These are phyloP conservation scores for Suillus sp. DNA, from an alignment of 768 basidiomycete genomes.

Conservation along the genomic window DNA sequence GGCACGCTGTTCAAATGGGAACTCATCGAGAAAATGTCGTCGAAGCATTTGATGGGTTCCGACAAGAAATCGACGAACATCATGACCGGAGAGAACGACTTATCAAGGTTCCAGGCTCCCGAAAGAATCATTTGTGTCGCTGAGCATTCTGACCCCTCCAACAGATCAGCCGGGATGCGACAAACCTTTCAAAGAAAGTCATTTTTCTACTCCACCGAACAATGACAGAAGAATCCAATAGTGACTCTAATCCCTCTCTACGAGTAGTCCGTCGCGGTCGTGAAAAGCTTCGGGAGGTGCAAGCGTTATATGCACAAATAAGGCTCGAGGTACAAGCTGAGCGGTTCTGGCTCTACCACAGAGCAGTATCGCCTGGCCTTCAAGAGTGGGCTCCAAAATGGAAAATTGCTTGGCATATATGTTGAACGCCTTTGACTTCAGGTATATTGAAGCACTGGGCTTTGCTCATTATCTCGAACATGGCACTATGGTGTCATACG, in stretches of 20 bases:
- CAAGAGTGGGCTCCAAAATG: conserved; percentile 57
- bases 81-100: conserved; percentile 89
- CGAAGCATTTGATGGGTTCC: conserved; percentile 58
- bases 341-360: conserved; percentile 77
- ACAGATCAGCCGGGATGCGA: conserved; percentile 84
- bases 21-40: conserved; percentile 1
- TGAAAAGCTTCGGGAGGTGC: conserved; percentile 68
- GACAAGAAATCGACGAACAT: conserved; percentile 75
- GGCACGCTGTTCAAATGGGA: conserved; percentile 7
- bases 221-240: conserved; percentile 43
- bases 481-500: conserved; percentile 64
- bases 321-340: conserved; percentile 63
- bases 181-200: conserved; percentile 87
- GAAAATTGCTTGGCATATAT: conserved; percentile 1
- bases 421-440: conserved; percentile 24
- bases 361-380: conserved; percentile 74
- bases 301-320: conserved; percentile 61
- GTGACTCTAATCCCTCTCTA: conserved; percentile 32
- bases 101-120: conserved; percentile 65
- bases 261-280: conserved; percentile 54
- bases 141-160: conserved; percentile 12
- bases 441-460: conserved; percentile 89
- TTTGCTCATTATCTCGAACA: conserved; percentile 85
- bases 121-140: not conserved
- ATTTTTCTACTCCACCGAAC: conserved; percentile 92